Conservation (phyloP, 306 rosid genomes). For the Prunus davidiana region DNA sequence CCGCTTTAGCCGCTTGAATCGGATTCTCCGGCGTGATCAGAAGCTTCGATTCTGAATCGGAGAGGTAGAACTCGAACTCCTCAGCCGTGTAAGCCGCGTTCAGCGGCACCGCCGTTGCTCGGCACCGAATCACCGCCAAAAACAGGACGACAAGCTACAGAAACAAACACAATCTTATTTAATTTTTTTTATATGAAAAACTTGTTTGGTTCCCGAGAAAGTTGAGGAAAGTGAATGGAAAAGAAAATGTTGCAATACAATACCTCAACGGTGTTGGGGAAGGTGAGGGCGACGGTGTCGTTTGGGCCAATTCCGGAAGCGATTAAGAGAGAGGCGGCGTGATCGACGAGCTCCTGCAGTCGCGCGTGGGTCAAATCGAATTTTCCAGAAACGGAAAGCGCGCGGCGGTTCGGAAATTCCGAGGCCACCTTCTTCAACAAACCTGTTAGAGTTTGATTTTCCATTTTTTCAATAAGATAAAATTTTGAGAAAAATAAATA, state of each 20-base stretch:
- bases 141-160: constrained; percentile 65
- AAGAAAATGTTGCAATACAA: constrained; percentile 16
- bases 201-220: neutral
- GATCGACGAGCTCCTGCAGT: constrained; percentile 48
- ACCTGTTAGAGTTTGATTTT: constrained; percentile 45
- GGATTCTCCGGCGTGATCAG: constrained; percentile 58
- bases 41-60: constrained; percentile 79
- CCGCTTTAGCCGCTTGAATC: constrained; percentile 41
- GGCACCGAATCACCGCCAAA: constrained; percentile 70
- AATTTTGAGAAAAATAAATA: neutral
- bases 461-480: constrained; percentile 30
- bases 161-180: neutral
- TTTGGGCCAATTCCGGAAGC: constrained; percentile 53
- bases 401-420: constrained; percentile 51
- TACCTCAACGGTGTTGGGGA: constrained; percentile 69
- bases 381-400: constrained; percentile 61
- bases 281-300: constrained; percentile 83
- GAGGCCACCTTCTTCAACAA: constrained; percentile 43
- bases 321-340: constrained; percentile 55
- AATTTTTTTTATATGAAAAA: too few relatives aligned
- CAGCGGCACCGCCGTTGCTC: constrained; percentile 86
- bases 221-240: neutral
- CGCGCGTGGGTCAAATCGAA: constrained; percentile 57
- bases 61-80: constrained; percentile 78
- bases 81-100: constrained; percentile 81